Conservation (phyloP, 163 green algal species). For the Volvox carteri region DNA sequence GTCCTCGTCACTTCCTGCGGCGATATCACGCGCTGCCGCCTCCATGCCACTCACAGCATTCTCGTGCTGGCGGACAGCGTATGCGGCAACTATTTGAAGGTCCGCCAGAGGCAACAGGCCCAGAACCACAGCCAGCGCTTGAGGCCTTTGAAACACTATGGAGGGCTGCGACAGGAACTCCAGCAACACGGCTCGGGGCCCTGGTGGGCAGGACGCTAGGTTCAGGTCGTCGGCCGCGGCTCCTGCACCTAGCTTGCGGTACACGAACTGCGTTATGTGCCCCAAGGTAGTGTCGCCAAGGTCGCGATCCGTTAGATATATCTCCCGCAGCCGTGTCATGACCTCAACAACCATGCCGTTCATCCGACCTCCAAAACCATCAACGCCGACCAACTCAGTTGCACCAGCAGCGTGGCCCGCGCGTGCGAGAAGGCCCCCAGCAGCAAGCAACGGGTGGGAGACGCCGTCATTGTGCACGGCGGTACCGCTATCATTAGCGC, state of each 20-base stretch:
- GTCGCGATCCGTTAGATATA: conserved; percentile 70
- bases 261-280: conserved; percentile 74
- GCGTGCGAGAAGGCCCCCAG: background rate
- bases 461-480: background rate
- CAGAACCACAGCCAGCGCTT: conserved; percentile 68
- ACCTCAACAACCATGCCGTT: conserved; percentile 68
- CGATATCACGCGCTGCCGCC: conserved; percentile 49
- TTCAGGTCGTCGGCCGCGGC: background rate
- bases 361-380: background rate
- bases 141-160: conserved; percentile 63
- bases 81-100: conserved; percentile 73
- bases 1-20: conserved; percentile 43
- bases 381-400: background rate
- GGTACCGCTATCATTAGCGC: background rate
- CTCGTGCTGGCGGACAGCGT: conserved; percentile 69
- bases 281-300: conserved; percentile 69
- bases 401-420: background rate
- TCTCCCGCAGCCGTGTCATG: conserved; percentile 71
- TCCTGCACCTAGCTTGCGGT: conserved; percentile 63
- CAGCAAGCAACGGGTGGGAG: background rate
- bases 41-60: conserved; percentile 39
- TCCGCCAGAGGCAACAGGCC: conserved; percentile 61
- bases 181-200: conserved; percentile 52
- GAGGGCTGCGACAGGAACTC: conserved; percentile 68
- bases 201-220: conserved; percentile 7